Evolutionary conservation across 2,329 filamentous ascomycete genomes (phyloP).

Genomic region (Xylaria digitata): DNA sequence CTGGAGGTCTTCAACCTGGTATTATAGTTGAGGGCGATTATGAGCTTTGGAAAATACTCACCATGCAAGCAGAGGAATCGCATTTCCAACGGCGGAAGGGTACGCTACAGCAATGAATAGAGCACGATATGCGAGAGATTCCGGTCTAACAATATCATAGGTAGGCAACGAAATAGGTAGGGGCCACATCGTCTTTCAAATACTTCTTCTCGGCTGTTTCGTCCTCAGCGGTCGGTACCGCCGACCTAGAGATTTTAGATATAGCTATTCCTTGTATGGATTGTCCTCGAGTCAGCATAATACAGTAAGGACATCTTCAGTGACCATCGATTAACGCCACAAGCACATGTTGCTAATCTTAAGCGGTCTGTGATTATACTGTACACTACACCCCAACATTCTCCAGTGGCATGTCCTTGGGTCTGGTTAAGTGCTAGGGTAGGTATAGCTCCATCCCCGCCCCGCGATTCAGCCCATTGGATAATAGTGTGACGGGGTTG

Average conservation of each 20-base stretch:
- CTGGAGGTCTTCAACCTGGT: not conserved
- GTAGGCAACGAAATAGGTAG: constrained; percentile 3
- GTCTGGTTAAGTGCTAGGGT: constrained; percentile 25
- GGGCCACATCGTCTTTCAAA: constrained; percentile 27
- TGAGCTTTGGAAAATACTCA: constrained; percentile 13
- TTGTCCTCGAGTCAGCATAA: constrained; percentile 1
- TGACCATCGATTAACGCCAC: not conserved
- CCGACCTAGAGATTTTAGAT: not conserved
- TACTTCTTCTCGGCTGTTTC: constrained; percentile 12
- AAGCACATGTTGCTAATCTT: constrained; percentile 7
- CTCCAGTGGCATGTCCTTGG: constrained; percentile 33
- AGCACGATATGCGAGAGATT: not conserved
- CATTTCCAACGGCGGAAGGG: constrained; percentile 35
- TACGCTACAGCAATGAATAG: constrained; percentile 1
- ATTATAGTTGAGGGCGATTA: not conserved
- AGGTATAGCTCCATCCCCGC: constrained; percentile 23
- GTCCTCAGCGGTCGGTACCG: constrained; percentile 11
- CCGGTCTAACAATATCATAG: not conserved
- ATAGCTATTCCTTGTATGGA: not conserved
- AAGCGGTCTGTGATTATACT: not conserved
- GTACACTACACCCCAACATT: too few species aligned
- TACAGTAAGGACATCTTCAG: not conserved
- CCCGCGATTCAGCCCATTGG: constrained; percentile 28
- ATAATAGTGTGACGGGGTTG: constrained; percentile 10
- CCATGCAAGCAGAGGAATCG: constrained; percentile 42